phyloP scores from a whole-genome alignment of 345 rosid genomes.

The Sonneratia alba region DNA sequence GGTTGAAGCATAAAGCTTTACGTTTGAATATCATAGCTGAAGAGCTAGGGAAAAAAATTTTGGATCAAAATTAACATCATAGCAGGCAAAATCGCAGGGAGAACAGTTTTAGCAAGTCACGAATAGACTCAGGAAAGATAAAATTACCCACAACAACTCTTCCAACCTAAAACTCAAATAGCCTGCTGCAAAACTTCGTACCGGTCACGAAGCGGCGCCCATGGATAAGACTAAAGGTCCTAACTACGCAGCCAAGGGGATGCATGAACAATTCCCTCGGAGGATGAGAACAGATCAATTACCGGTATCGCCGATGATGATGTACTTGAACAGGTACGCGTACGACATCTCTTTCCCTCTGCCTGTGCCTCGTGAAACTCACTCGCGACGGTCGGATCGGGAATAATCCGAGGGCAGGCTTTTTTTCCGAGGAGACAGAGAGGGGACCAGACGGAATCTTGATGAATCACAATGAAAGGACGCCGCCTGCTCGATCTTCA shows the following conservation, averaged over 20 bases:
- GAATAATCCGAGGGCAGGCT: not conserved
- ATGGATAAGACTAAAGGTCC: not conserved
- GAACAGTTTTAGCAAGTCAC: not conserved
- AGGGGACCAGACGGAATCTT: not conserved
- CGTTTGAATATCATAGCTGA: not conserved
- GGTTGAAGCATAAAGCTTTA: not conserved
- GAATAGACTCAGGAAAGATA: not conserved
- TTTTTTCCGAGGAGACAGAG: not conserved
- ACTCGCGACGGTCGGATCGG: not conserved
- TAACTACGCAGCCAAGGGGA: not conserved
- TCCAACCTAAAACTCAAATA: not conserved
- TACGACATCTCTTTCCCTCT: constrained; percentile 40
- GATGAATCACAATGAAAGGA: not conserved
- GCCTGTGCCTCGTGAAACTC: not conserved
- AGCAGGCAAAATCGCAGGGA: not conserved
- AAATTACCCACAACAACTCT: not conserved
- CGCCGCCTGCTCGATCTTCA: not conserved
- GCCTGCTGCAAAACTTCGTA: not conserved
- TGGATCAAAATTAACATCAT: not conserved
- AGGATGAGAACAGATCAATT: not conserved
- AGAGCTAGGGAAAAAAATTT: not conserved
- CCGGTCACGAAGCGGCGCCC: not conserved
- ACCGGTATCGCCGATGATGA: constrained; percentile 99
- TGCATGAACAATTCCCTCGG: not conserved
- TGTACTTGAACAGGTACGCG: constrained; percentile 94